phyloP scores from a whole-genome alignment of 371 early-diverging fungal genomes.

The Mucor ambiguus region DNA sequence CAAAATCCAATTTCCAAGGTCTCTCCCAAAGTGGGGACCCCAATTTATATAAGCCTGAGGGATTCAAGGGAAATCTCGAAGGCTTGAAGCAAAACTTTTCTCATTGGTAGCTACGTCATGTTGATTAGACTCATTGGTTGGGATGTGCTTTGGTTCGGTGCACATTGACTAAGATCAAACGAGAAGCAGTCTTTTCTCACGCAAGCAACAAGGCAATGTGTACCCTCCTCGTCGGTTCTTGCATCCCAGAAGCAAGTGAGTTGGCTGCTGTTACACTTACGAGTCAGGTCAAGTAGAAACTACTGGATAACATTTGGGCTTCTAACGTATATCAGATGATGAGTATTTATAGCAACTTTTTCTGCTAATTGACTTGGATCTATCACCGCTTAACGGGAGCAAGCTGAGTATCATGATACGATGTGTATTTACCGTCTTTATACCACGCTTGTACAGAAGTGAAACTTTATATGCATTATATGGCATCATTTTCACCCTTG shows the following conservation, averaged over 20 bases:
- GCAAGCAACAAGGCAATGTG: neutral
- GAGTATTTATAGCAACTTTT: too few species aligned
- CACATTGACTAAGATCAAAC: conserved; percentile 4
- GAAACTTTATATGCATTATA: too few species aligned
- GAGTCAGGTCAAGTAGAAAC: too few species aligned
- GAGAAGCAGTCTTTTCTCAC: conserved; percentile 5
- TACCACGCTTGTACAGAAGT: too few species aligned
- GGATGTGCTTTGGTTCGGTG: neutral
- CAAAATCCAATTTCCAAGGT: neutral
- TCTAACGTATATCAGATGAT: too few species aligned
- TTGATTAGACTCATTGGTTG: neutral
- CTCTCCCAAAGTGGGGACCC: neutral
- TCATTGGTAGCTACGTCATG: conserved; percentile 7
- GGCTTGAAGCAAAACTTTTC: conserved; percentile 4
- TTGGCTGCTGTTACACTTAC: neutral
- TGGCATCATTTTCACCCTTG: too few species aligned
- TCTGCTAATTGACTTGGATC: too few species aligned
- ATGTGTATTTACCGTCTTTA: too few species aligned
- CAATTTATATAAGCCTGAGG: neutral
- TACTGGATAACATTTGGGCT: too few species aligned
- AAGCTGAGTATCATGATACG: too few species aligned
- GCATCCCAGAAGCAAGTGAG: neutral
- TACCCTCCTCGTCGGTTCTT: neutral
- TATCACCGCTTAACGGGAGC: too few species aligned
- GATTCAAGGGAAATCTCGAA: neutral